Evolutionary conservation across 2,329 filamentous ascomycete species (phyloP).

Genomic region (Sclerotinia sclerotiorum): DNA sequence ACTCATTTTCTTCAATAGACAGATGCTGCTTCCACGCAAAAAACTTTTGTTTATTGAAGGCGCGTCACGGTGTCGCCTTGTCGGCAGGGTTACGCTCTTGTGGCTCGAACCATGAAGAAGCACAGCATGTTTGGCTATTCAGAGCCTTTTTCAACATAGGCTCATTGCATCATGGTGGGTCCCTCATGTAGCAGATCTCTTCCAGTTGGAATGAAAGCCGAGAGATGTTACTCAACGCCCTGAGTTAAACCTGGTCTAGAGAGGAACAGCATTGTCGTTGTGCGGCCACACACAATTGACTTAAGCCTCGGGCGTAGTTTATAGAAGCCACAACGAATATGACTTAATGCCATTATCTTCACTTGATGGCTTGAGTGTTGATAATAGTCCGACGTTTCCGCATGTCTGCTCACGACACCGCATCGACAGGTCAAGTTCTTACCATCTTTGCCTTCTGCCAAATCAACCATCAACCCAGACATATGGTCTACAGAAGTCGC

Average conservation of each 20-base stretch:
- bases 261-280: too few relatives aligned
- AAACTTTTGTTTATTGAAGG: not conserved
- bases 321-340: not conserved
- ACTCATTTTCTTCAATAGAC: not conserved
- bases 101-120: not conserved
- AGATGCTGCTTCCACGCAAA: not conserved
- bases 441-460: not conserved
- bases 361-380: not conserved
- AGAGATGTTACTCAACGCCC: not conserved
- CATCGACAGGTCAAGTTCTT: not conserved
- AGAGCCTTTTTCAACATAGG: not conserved
- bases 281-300: not conserved
- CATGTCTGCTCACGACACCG: too few relatives aligned
- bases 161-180: too few relatives aligned
- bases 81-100: not conserved
- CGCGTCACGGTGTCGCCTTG: not conserved
- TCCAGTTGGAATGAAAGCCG: too few relatives aligned
- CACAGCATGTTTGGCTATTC: not conserved
- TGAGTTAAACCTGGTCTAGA: not conserved
- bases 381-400: not conserved
- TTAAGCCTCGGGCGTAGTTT: not conserved
- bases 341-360: not conserved
- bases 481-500: not conserved
- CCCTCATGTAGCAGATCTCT: too few relatives aligned
- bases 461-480: not conserved